phyloP scores from a whole-genome alignment of 2,329 filamentous ascomycete genomes.

The Colletotrichum higginsianum region DNA sequence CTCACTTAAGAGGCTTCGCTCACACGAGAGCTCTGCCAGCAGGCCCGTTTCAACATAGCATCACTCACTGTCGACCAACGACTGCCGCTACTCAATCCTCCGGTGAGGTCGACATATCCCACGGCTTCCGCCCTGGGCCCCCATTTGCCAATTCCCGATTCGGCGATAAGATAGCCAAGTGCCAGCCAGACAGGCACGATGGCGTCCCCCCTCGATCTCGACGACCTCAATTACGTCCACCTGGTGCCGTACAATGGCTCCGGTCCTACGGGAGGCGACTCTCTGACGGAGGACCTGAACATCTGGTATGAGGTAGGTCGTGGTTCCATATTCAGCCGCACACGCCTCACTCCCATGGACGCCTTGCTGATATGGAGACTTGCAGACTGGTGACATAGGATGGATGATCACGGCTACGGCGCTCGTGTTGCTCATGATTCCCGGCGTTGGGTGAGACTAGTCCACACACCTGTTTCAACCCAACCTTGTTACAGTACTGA shows the following conservation, averaged over 20 bases:
- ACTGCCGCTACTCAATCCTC: background rate
- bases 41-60: slow-evolving; percentile 13
- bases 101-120: background rate
- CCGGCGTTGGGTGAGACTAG: slow-evolving; percentile 76
- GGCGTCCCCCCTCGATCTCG: slow-evolving; percentile 55
- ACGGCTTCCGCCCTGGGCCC: background rate
- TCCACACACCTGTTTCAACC: background rate
- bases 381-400: slow-evolving; percentile 83
- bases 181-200: slow-evolving; percentile 16
- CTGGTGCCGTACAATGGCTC: slow-evolving; percentile 76
- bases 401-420: slow-evolving; percentile 89
- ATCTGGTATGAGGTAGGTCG: slow-evolving; percentile 78
- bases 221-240: slow-evolving; percentile 60
- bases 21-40: slow-evolving; percentile 29
- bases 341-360: background rate
- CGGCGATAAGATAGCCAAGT: slow-evolving; percentile 28
- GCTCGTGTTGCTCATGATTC: slow-evolving; percentile 92
- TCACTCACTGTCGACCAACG: background rate
- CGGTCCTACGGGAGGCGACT: slow-evolving; percentile 76
- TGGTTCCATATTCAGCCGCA: background rate
- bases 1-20: slow-evolving; percentile 30
- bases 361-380: slow-evolving; percentile 47
- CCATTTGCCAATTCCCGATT: slow-evolving; percentile 18
- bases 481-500: slow-evolving; percentile 11
- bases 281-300: slow-evolving; percentile 78